Conservation (phyloP, 192 early-diverging fungal genomes). For the Cetraspora pellucida region DNA sequence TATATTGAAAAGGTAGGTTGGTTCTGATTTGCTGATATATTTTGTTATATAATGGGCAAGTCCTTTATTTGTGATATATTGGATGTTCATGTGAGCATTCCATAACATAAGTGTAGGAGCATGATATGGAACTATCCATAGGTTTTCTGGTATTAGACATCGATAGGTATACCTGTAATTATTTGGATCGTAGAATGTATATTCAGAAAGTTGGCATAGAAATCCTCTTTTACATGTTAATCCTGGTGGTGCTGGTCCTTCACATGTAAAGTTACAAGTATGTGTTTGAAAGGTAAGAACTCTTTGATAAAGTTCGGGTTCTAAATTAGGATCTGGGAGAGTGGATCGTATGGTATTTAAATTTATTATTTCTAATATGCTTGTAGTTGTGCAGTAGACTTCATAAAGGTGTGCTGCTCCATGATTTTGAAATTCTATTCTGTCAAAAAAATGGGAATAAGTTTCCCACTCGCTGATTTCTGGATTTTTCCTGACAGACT, state of each 20-base stretch:
- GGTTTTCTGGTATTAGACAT: neutral
- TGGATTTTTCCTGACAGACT: neutral
- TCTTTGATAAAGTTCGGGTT: too few species aligned
- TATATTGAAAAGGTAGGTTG: conserved; percentile 1
- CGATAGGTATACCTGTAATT: neutral
- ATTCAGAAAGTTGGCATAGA: neutral
- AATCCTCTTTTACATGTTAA: conserved; percentile 18
- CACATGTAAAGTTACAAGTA: conserved; percentile 2
- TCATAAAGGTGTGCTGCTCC: neutral
- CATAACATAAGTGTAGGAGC: neutral
- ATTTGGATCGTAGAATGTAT: neutral
- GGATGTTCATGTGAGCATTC: conserved; percentile 9
- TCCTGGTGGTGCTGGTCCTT: neutral
- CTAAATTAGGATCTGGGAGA: conserved; percentile 13
- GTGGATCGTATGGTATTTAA: neutral
- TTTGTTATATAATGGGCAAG: neutral
- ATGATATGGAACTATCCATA: neutral
- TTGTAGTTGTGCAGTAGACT: neutral
- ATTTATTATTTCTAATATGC: conserved; percentile 14
- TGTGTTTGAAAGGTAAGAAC: too few species aligned
- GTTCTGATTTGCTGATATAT: conserved; percentile 12
- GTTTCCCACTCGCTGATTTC: neutral
- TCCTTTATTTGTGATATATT: conserved; percentile 12
- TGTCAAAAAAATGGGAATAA: neutral
- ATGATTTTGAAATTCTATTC: conserved; percentile 20